Evolutionary conservation across 352 stramenopile genomes (phyloP).

Genomic region (Pythium sukuiense): DNA sequence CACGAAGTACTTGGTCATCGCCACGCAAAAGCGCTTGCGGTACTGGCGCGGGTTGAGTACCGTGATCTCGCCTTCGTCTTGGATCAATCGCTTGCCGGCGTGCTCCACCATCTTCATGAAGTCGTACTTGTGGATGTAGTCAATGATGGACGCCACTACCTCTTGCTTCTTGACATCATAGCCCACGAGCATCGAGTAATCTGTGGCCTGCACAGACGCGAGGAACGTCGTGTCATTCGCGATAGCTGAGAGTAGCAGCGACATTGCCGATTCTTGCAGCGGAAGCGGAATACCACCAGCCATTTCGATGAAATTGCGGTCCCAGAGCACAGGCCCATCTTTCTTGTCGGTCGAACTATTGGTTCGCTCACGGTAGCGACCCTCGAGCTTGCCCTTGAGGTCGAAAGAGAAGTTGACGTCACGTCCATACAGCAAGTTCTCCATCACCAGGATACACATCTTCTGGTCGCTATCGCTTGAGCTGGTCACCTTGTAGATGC

Average conservation of each 20-base stretch:
- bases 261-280: conserved; percentile 82
- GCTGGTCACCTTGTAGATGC: conserved; percentile 86
- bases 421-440: conserved; percentile 86
- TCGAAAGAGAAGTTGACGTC: conserved; percentile 88
- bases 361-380: conserved; percentile 58
- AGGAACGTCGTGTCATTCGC: conserved; percentile 87
- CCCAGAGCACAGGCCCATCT: conserved; percentile 67
- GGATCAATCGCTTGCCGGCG: conserved; percentile 83
- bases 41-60: conserved; percentile 88
- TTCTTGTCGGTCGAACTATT: conserved; percentile 2
- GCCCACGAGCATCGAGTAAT: conserved; percentile 89
- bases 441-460: conserved; percentile 89
- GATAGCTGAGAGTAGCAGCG: conserved; percentile 76
- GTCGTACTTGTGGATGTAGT: conserved; percentile 91
- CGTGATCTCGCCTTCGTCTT: conserved; percentile 89
- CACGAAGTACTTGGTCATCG: conserved; percentile 90
- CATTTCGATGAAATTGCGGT: conserved; percentile 88
- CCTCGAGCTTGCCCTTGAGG: conserved; percentile 88
- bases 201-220: conserved; percentile 78
- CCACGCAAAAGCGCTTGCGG: conserved; percentile 78
- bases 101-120: conserved; percentile 92
- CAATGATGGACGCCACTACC: conserved; percentile 86
- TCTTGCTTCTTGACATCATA: conserved; percentile 88
- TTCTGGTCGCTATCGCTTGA: conserved; percentile 67
- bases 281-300: conserved; percentile 78